These are phyloP conservation scores for Sporothrix pseudoabietina DNA, from an alignment of 2,329 filamentous ascomycete genomes.

Conservation along the genomic window DNA sequence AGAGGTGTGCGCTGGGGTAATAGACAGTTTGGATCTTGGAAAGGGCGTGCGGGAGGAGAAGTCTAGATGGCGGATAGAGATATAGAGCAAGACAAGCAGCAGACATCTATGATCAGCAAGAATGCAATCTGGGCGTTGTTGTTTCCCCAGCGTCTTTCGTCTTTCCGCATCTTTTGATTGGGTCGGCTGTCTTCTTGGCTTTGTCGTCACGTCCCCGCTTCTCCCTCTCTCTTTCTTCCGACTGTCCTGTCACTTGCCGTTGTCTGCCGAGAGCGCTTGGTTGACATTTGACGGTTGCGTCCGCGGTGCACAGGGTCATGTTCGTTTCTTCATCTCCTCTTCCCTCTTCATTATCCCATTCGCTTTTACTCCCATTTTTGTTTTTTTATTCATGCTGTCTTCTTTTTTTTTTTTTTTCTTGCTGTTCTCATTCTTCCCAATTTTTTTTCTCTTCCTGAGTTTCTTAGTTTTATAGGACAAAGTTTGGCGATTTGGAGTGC, in stretches of 20 bases:
- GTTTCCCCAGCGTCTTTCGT: background rate
- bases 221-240: background rate
- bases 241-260: background rate
- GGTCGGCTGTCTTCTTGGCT: background rate
- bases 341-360: background rate
- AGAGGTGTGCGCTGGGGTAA: background rate
- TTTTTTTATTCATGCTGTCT: slow-evolving; percentile 30
- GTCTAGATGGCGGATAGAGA: background rate
- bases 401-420: slow-evolving; percentile 28
- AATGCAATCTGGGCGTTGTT: background rate
- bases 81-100: background rate
- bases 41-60: background rate
- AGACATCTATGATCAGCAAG: slow-evolving; percentile 1
- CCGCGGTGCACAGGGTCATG: background rate
- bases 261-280: background rate
- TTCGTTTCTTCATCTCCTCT: background rate
- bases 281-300: background rate
- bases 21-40: background rate
- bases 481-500: slow-evolving; percentile 55
- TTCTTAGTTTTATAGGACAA: slow-evolving; percentile 50
- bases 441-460: slow-evolving; percentile 30
- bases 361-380: slow-evolving; percentile 23
- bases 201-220: background rate
- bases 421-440: slow-evolving; percentile 34
- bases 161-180: background rate